Conservation (phyloP, 2,329 filamentous ascomycete genomes). For the Mariannaea elegans region DNA sequence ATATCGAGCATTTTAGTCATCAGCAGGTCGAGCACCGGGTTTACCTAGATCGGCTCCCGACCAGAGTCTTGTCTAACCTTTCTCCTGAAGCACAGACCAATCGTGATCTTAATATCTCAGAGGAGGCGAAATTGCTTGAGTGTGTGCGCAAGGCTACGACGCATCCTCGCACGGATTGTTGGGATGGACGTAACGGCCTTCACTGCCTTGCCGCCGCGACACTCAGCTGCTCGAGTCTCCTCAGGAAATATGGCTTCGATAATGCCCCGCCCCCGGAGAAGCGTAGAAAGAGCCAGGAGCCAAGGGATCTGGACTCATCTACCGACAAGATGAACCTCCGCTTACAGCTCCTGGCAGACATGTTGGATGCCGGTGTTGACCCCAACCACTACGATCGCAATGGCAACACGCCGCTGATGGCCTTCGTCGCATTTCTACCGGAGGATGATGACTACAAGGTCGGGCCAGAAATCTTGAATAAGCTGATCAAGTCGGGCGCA, state of each 20-base stretch:
- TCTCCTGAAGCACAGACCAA: too few species aligned
- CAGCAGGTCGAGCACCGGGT: background rate
- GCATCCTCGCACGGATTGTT: conserved; percentile 38
- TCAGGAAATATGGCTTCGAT: conserved; percentile 43
- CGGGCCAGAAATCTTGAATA: conserved; percentile 55
- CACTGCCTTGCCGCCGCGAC: conserved; percentile 66
- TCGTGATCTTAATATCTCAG: conserved; percentile 5
- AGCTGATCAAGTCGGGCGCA: conserved; percentile 54
- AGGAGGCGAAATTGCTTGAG: conserved; percentile 36
- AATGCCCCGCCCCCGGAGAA: conserved; percentile 22
- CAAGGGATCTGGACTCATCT: conserved; percentile 45
- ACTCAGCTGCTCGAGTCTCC: conserved; percentile 51
- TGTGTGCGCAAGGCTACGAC: conserved; percentile 27
- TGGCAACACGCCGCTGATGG: conserved; percentile 65
- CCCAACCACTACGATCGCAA: conserved; percentile 61
- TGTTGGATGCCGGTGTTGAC: conserved; percentile 53
- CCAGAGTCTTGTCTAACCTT: too few species aligned
- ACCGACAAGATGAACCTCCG: conserved; percentile 42
- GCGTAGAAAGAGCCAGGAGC: conserved; percentile 13
- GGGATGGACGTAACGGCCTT: conserved; percentile 63
- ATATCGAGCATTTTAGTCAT: conserved; percentile 35
- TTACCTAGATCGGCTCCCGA: too few species aligned
- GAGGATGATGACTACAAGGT: conserved; percentile 60
- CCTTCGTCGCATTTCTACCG: conserved; percentile 59
- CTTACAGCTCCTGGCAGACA: conserved; percentile 32